Conservation (phyloP, 2,329 filamentous ascomycete species). For the Chaetoscypha palmicola region DNA sequence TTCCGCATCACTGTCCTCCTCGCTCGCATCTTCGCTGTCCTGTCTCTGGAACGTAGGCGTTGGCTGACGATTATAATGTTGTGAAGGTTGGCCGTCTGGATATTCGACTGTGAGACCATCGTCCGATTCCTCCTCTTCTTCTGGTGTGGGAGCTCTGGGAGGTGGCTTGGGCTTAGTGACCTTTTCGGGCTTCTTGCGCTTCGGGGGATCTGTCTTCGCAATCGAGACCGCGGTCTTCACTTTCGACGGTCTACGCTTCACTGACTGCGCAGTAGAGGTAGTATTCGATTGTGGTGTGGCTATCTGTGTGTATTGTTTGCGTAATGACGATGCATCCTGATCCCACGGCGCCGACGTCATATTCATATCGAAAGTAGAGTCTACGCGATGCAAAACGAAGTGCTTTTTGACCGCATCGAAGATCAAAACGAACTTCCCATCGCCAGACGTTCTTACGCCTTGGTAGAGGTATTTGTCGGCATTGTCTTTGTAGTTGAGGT, state of each 20-base stretch:
- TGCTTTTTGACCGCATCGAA: conserved; percentile 69
- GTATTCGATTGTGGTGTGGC: conserved; percentile 14
- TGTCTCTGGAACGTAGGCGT: conserved; percentile 24
- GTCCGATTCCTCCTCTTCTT: conserved; percentile 45
- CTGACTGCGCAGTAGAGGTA: conserved; percentile 3
- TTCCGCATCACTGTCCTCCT: conserved; percentile 42
- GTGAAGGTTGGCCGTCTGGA: conserved; percentile 42
- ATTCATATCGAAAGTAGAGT: conserved; percentile 85
- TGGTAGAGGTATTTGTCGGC: conserved; percentile 53
- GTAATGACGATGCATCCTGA: conserved; percentile 54
- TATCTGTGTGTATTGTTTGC: conserved; percentile 61
- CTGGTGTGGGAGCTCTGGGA: conserved; percentile 26
- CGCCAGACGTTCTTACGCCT: conserved; percentile 49
- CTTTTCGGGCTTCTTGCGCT: conserved; percentile 29
- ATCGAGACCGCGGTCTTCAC: conserved; percentile 18
- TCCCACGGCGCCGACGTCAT: conserved; percentile 62
- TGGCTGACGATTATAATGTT: conserved; percentile 21
- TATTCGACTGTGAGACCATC: conserved; percentile 54
- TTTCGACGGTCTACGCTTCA: conserved; percentile 25
- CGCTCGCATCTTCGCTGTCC: conserved; percentile 33
- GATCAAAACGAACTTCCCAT: conserved; percentile 59
- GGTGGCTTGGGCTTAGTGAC: conserved; percentile 30
- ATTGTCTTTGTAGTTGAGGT: conserved; percentile 46
- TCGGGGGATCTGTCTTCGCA: conserved; percentile 26
- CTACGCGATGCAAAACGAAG: conserved; percentile 75